Conservation (phyloP, 1,139 yeast genomes). For the Kodamaea fungicola region DNA sequence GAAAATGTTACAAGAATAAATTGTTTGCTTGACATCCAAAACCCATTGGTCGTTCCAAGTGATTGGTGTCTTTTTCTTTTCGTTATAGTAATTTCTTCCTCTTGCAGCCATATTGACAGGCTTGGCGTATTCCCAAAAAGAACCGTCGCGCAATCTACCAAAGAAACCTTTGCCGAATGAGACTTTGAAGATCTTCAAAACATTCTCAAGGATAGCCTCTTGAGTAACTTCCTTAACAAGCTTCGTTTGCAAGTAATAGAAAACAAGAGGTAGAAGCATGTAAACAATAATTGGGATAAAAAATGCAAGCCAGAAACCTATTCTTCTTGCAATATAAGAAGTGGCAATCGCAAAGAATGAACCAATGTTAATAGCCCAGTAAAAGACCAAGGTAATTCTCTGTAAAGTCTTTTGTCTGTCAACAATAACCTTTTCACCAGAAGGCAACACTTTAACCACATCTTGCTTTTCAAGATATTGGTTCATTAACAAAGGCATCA, state of each 20-base stretch:
- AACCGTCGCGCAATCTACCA: conserved; percentile 29
- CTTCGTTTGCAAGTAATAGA: conserved; percentile 34
- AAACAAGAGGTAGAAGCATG: conserved; percentile 44
- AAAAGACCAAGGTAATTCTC: conserved; percentile 72
- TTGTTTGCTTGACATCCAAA: conserved; percentile 55
- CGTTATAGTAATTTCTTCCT: conserved; percentile 32
- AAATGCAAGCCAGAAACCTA: conserved; percentile 79
- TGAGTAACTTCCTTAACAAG: conserved; percentile 40
- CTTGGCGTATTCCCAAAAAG: conserved; percentile 55
- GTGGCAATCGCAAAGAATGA: conserved; percentile 77
- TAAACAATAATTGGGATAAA: conserved; percentile 54
- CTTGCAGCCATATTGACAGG: conserved; percentile 47
- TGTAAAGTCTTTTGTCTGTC: conserved; percentile 72
- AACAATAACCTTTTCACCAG: conserved; percentile 66
- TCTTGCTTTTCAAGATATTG: conserved; percentile 54
- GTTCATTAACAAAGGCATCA: conserved; percentile 51
- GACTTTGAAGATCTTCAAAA: conserved; percentile 37
- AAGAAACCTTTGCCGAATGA: conserved; percentile 41
- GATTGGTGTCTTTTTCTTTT: conserved; percentile 30
- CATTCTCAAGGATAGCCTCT: conserved; percentile 47
- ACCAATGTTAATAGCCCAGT: conserved; percentile 79
- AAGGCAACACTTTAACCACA: conserved; percentile 53
- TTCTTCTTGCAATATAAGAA: conserved; percentile 62
- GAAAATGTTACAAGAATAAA: conserved; percentile 60
- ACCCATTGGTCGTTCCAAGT: conserved; percentile 58